These are phyloP conservation scores for Claviceps cyperi DNA, from an alignment of 2,329 filamentous ascomycete genomes.

Conservation along the genomic window DNA sequence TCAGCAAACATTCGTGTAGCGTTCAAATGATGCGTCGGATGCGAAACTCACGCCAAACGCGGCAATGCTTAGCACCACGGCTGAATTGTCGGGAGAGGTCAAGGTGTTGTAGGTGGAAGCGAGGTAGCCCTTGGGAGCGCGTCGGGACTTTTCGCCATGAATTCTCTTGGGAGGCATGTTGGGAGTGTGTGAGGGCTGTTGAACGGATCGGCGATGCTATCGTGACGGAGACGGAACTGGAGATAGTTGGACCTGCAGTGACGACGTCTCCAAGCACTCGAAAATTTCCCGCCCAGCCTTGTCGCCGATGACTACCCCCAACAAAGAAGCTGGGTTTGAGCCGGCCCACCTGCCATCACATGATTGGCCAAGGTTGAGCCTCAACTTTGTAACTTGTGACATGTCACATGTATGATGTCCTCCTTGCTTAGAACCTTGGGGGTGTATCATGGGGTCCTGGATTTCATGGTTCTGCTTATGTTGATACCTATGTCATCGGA, in stretches of 20 bases:
- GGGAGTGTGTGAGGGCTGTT: neutral
- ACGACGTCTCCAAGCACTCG: neutral
- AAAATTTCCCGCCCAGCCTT: neutral
- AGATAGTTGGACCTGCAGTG: neutral
- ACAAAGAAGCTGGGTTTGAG: neutral
- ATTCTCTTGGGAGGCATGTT: constrained; percentile 51
- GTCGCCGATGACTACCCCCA: neutral
- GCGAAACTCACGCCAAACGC: constrained; percentile 48
- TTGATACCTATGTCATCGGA: too few relatives aligned
- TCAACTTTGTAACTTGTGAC: neutral
- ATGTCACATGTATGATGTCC: too few relatives aligned
- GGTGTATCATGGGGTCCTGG: too few relatives aligned
- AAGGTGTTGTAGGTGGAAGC: constrained; percentile 45
- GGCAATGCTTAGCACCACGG: constrained; percentile 51
- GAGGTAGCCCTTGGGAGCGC: constrained; percentile 36
- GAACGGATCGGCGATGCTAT: neutral
- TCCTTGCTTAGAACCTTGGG: too few relatives aligned
- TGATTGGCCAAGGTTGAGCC: constrained; percentile 1
- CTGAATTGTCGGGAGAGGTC: constrained; percentile 53
- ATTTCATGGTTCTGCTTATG: too few relatives aligned
- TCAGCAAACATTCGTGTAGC: constrained; percentile 4
- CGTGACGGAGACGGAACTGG: neutral
- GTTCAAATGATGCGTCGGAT: neutral
- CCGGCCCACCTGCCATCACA: constrained; percentile 3
- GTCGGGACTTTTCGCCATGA: constrained; percentile 32